phyloP scores from a whole-genome alignment of 164 flowering plant species.

The Vitis riparia region DNA sequence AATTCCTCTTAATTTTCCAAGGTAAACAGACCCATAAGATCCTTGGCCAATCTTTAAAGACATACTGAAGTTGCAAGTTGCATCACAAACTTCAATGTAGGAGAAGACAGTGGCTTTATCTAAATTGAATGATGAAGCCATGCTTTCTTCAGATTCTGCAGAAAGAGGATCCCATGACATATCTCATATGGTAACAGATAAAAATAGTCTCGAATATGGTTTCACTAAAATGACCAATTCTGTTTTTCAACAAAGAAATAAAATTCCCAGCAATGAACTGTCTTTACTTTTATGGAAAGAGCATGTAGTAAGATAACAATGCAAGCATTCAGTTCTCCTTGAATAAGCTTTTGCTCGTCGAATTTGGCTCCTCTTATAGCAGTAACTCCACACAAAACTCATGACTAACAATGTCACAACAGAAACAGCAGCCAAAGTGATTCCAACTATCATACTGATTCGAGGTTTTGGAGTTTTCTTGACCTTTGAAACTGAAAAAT shows the following conservation, averaged over 20 bases:
- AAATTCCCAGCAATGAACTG: background rate
- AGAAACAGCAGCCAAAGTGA: slow-evolving; percentile 9
- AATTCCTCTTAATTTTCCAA: slow-evolving; percentile 26
- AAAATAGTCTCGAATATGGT: background rate
- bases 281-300: slow-evolving; percentile 4
- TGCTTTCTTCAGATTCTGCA: slow-evolving; percentile 21
- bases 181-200: background rate
- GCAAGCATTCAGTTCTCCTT: background rate
- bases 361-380: slow-evolving; percentile 15
- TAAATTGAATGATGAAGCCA: slow-evolving; percentile 10
- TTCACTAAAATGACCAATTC: background rate
- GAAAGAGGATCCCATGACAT: background rate
- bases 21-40: slow-evolving; percentile 36
- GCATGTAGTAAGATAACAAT: background rate
- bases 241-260: background rate
- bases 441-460: slow-evolving; percentile 10
- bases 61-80: slow-evolving; percentile 27
- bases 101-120: slow-evolving; percentile 25
- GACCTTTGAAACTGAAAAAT: slow-evolving; percentile 15
- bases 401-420: slow-evolving; percentile 1
- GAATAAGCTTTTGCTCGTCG: background rate
- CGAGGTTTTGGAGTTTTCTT: slow-evolving; percentile 14
- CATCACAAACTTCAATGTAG: slow-evolving; percentile 24
- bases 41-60: slow-evolving; percentile 37
- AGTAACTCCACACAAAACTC: slow-evolving; percentile 12